These are phyloP conservation scores for Mycena galopus DNA, from an alignment of 768 basidiomycete species.

Conservation along the genomic window DNA sequence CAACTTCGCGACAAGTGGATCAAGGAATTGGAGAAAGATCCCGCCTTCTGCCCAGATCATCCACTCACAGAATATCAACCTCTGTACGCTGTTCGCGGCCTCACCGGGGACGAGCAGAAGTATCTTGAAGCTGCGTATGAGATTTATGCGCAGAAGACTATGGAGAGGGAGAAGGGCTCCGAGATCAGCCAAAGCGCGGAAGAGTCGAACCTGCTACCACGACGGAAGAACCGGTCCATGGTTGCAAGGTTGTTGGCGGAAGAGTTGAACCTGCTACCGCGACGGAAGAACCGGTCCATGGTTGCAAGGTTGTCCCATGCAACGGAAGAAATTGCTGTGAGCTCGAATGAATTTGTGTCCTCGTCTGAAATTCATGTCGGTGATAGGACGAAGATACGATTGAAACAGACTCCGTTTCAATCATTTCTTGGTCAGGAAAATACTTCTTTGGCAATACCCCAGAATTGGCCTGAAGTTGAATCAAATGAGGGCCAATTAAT, in stretches of 20 bases:
- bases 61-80: background rate
- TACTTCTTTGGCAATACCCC: too few species aligned
- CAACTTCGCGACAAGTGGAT: constrained; percentile 7
- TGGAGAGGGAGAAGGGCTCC: background rate
- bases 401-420: too few species aligned
- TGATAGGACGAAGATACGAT: too few species aligned
- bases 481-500: too few species aligned
- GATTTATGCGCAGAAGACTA: constrained; percentile 1
- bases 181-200: background rate
- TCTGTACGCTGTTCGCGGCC: background rate
- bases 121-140: background rate
- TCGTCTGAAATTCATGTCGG: too few species aligned
- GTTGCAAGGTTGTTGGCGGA: background rate
- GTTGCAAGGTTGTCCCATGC: background rate
- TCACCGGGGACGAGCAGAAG: background rate
- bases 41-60: constrained; percentile 23
- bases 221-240: constrained; percentile 1
- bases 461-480: too few species aligned
- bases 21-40: constrained; percentile 15
- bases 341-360: too few species aligned
- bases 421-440: too few species aligned
- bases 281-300: constrained; percentile 1
- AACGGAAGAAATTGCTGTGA: constrained; percentile 10
- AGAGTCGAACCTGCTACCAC: background rate
- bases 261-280: background rate